Percentiles rank a stretch among this genome's conserved stretches.
Conservation (phyloP, 2,329 filamentous ascomycete species). For the Dactylellina haptotyla region DNA sequence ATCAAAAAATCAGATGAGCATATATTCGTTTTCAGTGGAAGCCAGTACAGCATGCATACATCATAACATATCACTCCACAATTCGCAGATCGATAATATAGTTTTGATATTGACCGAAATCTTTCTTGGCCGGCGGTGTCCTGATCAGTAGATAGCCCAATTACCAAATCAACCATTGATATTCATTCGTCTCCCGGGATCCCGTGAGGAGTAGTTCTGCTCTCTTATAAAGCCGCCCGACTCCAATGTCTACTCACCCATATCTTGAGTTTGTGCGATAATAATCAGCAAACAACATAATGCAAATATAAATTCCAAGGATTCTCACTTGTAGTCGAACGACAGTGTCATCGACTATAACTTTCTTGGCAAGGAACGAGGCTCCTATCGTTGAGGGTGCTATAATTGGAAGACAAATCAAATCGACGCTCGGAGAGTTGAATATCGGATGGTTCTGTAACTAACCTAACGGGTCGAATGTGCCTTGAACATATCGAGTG, state of each 20-base stretch:
- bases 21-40: neutral
- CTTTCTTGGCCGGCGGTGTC: constrained; percentile 83
- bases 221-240: too few species aligned
- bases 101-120: constrained; percentile 90
- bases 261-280: constrained; percentile 33
- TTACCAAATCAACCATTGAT: neutral
- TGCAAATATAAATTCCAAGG: neutral
- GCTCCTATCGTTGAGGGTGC: constrained; percentile 58
- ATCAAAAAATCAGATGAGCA: neutral
- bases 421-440: neutral
- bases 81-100: constrained; percentile 81
- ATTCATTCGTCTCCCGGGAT: neutral
- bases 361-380: constrained; percentile 58
- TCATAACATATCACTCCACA: constrained; percentile 58
- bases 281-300: too few species aligned
- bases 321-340: constrained; percentile 57
- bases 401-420: constrained; percentile 11
- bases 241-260: constrained; percentile 43
- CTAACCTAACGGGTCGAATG: constrained; percentile 57
- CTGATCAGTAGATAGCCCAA: constrained; percentile 24
- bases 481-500: constrained; percentile 58
- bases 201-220: too few species aligned
- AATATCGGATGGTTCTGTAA: constrained; percentile 2
- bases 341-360: constrained; percentile 58
- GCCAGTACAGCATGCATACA: constrained; percentile 35